These are phyloP conservation scores for Bassia scoparia DNA, from an alignment of 148 eudicot species.

Conservation along the genomic window DNA sequence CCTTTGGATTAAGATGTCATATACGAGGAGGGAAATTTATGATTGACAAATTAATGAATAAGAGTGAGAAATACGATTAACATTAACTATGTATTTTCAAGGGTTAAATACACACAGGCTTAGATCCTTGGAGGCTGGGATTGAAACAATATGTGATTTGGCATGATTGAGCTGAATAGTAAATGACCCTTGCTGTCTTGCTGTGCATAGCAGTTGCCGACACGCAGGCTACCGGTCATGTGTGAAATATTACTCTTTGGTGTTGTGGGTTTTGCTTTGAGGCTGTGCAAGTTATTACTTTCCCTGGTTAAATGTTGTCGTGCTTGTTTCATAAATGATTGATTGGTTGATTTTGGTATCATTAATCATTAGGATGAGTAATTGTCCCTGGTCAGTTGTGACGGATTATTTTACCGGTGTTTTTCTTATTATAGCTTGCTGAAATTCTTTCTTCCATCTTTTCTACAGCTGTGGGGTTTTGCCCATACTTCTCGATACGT, in stretches of 20 bases:
- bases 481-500: slow-evolving; percentile 64
- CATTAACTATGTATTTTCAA: background rate
- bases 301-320: too few relatives aligned
- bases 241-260: too few relatives aligned
- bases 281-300: background rate
- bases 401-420: too few relatives aligned
- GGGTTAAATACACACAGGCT: background rate
- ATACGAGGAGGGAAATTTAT: background rate
- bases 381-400: too few relatives aligned
- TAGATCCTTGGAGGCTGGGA: background rate
- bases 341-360: too few relatives aligned
- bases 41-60: background rate
- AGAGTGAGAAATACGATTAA: background rate
- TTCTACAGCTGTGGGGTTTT: slow-evolving; percentile 93
- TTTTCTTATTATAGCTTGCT: too few relatives aligned
- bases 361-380: too few relatives aligned
- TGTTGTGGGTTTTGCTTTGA: background rate
- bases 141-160: background rate
- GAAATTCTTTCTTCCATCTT: slow-evolving; percentile 2
- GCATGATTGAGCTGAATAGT: background rate
- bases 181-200: background rate
- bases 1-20: background rate
- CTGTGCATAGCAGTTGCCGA: background rate
- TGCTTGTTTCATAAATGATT: background rate
- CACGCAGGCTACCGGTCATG: background rate